phyloP scores from a whole-genome alignment of 225 moss, liverwort and hornwort genomes.

The Anthoceros angustus region DNA sequence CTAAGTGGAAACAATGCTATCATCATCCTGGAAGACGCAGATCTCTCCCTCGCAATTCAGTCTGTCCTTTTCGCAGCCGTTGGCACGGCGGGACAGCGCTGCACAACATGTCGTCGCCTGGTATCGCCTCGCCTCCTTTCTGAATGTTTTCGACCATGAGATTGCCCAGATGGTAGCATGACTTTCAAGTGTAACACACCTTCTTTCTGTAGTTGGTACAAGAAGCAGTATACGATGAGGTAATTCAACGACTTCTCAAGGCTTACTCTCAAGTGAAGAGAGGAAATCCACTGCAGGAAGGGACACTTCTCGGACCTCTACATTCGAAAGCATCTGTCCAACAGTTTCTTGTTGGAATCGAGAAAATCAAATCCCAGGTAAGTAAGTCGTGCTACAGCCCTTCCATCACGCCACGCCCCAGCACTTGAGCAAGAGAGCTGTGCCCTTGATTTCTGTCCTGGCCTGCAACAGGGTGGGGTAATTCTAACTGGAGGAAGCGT shows the following conservation, averaged over 20 bases:
- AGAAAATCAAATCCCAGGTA: slow-evolving; percentile 66
- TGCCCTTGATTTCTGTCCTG: not conserved
- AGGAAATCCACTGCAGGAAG: slow-evolving; percentile 60
- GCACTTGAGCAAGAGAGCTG: not conserved
- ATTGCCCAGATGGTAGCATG: not conserved
- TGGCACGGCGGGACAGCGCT: slow-evolving; percentile 94
- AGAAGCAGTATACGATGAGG: slow-evolving; percentile 53
- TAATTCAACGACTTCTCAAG: slow-evolving; percentile 49
- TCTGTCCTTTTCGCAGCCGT: slow-evolving; percentile 92
- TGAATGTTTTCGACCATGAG: not conserved
- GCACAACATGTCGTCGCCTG: slow-evolving; percentile 92
- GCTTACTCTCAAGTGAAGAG: slow-evolving; percentile 68
- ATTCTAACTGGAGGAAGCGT: slow-evolving; percentile 62
- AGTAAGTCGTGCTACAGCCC: not conserved
- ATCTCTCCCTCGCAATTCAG: slow-evolving; percentile 53
- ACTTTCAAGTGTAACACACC: no score
- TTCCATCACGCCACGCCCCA: not conserved
- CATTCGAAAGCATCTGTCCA: slow-evolving; percentile 46
- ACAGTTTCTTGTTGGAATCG: slow-evolving; percentile 46
- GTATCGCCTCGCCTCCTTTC: slow-evolving; percentile 16
- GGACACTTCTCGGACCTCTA: slow-evolving; percentile 71
- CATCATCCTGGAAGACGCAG: slow-evolving; percentile 88
- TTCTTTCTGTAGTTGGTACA: slow-evolving; percentile 51
- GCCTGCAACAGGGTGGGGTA: slow-evolving; percentile 43
- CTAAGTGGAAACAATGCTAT: slow-evolving; percentile 96